These are phyloP conservation scores for Sporothrix euskadiensis DNA, from an alignment of 2,329 filamentous ascomycete species.

Conservation along the genomic window DNA sequence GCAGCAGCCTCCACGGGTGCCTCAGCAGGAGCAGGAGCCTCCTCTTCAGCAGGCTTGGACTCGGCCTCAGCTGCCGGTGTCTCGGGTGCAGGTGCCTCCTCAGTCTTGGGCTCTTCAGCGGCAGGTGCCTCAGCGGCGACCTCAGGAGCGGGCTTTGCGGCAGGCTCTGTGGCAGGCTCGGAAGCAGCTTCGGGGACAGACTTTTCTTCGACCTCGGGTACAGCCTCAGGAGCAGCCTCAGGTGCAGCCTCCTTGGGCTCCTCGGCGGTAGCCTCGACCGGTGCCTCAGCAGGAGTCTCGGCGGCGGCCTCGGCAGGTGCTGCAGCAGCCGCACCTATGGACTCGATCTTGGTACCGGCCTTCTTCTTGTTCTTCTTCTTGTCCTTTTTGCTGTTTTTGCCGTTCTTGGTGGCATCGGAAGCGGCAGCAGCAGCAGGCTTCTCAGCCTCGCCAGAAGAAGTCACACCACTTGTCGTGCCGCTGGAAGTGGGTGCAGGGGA, in stretches of 20 bases:
- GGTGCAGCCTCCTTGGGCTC: not conserved
- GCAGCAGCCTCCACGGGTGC: not conserved
- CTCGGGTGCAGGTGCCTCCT: not conserved
- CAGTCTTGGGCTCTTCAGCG: not conserved
- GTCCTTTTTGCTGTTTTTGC: conserved; percentile 32
- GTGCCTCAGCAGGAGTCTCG: not conserved
- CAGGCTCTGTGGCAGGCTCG: not conserved
- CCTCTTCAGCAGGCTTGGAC: not conserved
- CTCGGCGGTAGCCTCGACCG: not conserved
- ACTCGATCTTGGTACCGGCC: conserved; percentile 7
- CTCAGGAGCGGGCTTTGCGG: not conserved
- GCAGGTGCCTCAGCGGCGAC: conserved; percentile 22
- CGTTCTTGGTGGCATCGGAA: conserved; percentile 18
- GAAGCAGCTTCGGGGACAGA: not conserved
- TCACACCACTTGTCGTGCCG: not conserved
- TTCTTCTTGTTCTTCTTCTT: conserved; percentile 31
- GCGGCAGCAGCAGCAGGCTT: conserved; percentile 1
- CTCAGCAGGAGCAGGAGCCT: not conserved
- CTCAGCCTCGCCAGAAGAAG: conserved; percentile 4
- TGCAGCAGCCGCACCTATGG: not conserved
- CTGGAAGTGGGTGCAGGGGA: not conserved
- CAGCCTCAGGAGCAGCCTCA: not conserved
- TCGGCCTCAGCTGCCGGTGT: not conserved
- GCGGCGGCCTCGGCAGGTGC: not conserved
- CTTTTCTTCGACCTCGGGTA: not conserved